phyloP scores from a whole-genome alignment of 1,139 yeast species.

The Nematodospora anomalae region DNA sequence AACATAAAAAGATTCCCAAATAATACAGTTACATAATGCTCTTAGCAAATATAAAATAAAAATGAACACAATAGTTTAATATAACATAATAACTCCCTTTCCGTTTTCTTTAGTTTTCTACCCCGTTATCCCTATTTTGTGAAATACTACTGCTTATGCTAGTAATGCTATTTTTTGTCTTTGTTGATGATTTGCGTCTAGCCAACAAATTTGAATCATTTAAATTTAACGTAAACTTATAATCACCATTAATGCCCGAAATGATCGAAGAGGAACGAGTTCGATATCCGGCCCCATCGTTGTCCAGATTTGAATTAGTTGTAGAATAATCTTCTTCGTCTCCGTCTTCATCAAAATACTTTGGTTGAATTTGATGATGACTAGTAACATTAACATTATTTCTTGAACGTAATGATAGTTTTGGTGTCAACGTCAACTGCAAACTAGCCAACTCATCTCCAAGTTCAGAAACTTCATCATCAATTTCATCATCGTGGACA shows the following conservation, averaged over 20 bases:
- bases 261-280: conserved; percentile 47
- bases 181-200: conserved; percentile 27
- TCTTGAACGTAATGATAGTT: conserved; percentile 7
- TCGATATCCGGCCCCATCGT: conserved; percentile 26
- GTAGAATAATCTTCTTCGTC: conserved; percentile 21
- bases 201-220: conserved; percentile 44
- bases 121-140: not conserved
- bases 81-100: not conserved
- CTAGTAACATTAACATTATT: not conserved
- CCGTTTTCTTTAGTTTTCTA: not conserved
- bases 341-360: conserved; percentile 12
- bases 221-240: conserved; percentile 44
- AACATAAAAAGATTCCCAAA: not conserved
- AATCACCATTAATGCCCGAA: conserved; percentile 41
- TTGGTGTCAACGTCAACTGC: conserved; percentile 11
- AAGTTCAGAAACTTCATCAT: conserved; percentile 21
- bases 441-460: conserved; percentile 19
- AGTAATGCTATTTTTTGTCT: not conserved
- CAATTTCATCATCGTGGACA: conserved; percentile 20
- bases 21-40: not conserved
- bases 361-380: conserved; percentile 2
- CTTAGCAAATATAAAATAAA: not conserved
- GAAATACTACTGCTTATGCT: not conserved
- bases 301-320: conserved; percentile 8
- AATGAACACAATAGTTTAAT: too few relatives aligned